Percentiles rank a stretch among this genome's conserved stretches.
These are phyloP conservation scores for Rhodamnia argentea DNA, from an alignment of 345 rosid species.

Conservation along the genomic window DNA sequence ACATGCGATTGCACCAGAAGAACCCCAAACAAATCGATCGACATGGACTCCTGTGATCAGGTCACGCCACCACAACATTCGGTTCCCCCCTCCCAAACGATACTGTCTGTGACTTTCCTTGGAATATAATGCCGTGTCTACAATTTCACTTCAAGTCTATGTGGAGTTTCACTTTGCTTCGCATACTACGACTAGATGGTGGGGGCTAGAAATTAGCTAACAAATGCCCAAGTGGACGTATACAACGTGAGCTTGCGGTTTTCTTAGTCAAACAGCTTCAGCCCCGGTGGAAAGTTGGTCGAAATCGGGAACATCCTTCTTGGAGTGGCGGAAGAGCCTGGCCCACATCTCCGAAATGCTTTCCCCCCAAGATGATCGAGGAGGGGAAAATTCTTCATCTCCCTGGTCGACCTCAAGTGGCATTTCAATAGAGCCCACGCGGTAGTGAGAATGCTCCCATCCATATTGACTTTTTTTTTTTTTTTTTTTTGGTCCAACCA, in stretches of 20 bases:
- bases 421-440: too few species aligned
- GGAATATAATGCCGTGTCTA: neutral
- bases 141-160: neutral
- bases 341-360: too few species aligned
- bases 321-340: too few species aligned
- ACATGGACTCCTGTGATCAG: neutral
- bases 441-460: neutral
- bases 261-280: neutral
- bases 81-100: too few species aligned
- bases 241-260: neutral
- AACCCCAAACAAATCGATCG: neutral
- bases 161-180: neutral
- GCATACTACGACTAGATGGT: neutral
- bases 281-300: too few species aligned
- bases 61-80: neutral
- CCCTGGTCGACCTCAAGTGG: too few species aligned
- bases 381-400: too few species aligned
- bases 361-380: too few species aligned
- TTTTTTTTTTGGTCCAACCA: too few species aligned
- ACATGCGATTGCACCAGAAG: neutral
- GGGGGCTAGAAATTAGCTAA: neutral
- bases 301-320: too few species aligned
- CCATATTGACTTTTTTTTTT: too few species aligned
- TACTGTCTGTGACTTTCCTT: too few species aligned
- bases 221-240: neutral